Evolutionary conservation across 2,329 filamentous ascomycete species (phyloP), one percentile per base, ranked within the genome.

Genomic region (Fusarium neocosmosporiellum): DNA sequence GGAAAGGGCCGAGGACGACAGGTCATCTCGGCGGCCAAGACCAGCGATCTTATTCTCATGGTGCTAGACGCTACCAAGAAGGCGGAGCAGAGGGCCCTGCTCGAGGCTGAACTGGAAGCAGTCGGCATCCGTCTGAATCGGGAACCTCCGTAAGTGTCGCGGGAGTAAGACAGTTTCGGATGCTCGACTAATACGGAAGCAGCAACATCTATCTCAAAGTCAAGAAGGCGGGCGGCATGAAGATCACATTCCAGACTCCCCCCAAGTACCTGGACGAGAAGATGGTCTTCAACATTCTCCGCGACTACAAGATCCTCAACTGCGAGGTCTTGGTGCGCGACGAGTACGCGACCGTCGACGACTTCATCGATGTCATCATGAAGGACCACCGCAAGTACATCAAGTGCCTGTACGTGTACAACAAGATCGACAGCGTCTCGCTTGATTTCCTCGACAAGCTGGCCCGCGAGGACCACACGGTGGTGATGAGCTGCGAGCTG

Each of bases 351-450:
- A 98, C 96, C 1, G 95, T 99, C 37, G 96, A 99, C 84, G 96
- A 99, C 83, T 93, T 99, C 82, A 99, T 99, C 85, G 96, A 99
- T 82, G 95, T 98, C 70, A 98, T 99, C 84, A 98, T 98, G 96
- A 97, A 96, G 83, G 94, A 98, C 80, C 96, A 99, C 86, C 88
- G 96, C 80, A 99, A 97, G 83, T 99, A 99, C 87, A 98, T 99
- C 86, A 90, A 88, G 81, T 92, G 94, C 80, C 88, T 99, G 34
- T 99, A 99, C 84, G 96, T 98, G 34, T 99, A 99, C 91, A 99
- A 99, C 92, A 99, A 99, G 86, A 97, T 99, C 84, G 96, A 99
- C 85, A 92, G 91, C 81, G 94, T 99, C 69, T 96, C 93, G 46
- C 89, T 99, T 74, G 95, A 98, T 81, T 97, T 97, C 83, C 89